Evolutionary conservation across 129 eudicot genomes (phyloP).

Genomic region (Calendula officinalis): DNA sequence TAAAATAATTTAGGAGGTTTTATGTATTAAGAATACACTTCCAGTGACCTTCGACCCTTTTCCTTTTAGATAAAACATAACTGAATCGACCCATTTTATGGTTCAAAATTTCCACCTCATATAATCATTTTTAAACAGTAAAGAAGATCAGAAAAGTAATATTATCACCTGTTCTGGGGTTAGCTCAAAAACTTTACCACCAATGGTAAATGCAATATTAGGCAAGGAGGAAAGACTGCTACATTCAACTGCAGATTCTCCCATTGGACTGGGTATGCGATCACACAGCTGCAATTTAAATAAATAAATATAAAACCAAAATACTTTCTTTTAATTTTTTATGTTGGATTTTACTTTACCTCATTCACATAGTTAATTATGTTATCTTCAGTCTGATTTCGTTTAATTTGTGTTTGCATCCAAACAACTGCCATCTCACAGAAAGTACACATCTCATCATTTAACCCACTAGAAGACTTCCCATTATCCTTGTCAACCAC

Average conservation of each 20-base stretch:
- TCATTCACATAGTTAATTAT: conserved; percentile 75
- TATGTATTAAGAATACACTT: too few species aligned
- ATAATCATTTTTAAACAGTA: too few species aligned
- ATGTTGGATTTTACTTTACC: conserved; percentile 47
- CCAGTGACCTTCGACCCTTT: neutral
- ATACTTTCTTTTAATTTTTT: conserved; percentile 41
- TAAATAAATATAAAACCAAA: conserved; percentile 34
- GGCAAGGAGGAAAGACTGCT: conserved; percentile 72
- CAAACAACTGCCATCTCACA: conserved; percentile 95
- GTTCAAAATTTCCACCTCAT: too few species aligned
- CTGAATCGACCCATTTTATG: too few species aligned
- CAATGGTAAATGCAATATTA: conserved; percentile 69
- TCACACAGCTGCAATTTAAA: conserved; percentile 73
- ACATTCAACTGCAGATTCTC: conserved; percentile 89
- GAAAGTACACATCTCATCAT: conserved; percentile 67
- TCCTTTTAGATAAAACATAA: too few species aligned
- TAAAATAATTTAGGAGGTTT: too few species aligned
- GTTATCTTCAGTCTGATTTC: conserved; percentile 67
- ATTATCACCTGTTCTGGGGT: conserved; percentile 73
- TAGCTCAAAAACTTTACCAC: conserved; percentile 81
- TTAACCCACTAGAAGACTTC: conserved; percentile 38
- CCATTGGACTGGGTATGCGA: conserved; percentile 83
- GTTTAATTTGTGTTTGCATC: conserved; percentile 72
- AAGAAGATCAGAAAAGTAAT: neutral
- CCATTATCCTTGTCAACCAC: conserved; percentile 67